Evolutionary conservation across 2,329 filamentous ascomycete genomes (phyloP).

Genomic region (Neocatenulostroma microsporum): DNA sequence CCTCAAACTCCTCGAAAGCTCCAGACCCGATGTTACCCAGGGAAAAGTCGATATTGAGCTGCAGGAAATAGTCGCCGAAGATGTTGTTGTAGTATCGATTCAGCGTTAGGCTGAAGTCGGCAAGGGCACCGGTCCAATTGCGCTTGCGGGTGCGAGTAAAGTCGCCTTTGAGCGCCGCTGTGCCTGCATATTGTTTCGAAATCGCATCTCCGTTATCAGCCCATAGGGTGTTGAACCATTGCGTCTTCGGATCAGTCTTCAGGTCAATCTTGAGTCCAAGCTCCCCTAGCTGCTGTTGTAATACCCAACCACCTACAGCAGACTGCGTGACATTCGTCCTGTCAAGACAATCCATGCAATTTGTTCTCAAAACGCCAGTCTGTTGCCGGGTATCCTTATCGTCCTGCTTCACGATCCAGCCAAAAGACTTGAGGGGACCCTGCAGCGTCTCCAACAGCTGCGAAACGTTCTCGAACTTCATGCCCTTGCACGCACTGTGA

Average conservation of each 20-base stretch:
- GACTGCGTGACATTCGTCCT: conserved; percentile 94
- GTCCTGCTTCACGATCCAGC: conserved; percentile 57
- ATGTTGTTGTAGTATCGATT: conserved; percentile 77
- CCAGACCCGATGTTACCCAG: conserved; percentile 77
- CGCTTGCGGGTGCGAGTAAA: conserved; percentile 87
- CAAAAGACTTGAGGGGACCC: conserved; percentile 58
- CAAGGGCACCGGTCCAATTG: conserved; percentile 82
- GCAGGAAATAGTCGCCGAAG: conserved; percentile 95
- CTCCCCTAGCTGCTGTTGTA: conserved; percentile 69
- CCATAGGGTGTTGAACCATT: conserved; percentile 96
- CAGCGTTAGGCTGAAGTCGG: conserved; percentile 81
- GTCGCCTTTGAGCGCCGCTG: conserved; percentile 91
- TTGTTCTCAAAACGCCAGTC: conserved; percentile 75
- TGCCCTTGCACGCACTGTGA: conserved; percentile 81
- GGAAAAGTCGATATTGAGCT: conserved; percentile 92
- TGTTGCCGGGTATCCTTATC: conserved; percentile 46
- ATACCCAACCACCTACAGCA: conserved; percentile 72
- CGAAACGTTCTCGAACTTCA: conserved; percentile 96
- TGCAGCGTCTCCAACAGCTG: conserved; percentile 65
- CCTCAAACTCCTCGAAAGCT: conserved; percentile 91
- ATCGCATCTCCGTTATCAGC: conserved; percentile 96
- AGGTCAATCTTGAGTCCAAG: conserved; percentile 70
- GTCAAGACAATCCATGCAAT: conserved; percentile 98
- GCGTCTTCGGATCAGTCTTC: conserved; percentile 67
- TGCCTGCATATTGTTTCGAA: conserved; percentile 91